Conservation (phyloP, 768 basidiomycete genomes). For the Kwoniella mangroviensis region DNA sequence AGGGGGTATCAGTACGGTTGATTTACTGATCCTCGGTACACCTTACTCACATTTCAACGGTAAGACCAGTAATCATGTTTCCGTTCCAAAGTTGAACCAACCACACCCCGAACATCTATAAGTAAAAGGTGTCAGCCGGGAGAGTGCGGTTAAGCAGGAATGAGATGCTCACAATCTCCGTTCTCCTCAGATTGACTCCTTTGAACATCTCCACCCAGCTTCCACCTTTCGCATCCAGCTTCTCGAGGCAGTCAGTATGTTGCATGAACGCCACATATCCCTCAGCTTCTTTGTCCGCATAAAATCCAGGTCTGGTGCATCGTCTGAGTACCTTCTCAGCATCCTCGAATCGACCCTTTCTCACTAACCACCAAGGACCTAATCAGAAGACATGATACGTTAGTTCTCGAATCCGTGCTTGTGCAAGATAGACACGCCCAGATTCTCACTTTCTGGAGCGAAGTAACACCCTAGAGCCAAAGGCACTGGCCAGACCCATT, state of each 20-base stretch:
- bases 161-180: slow-evolving; percentile 41
- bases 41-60: slow-evolving; percentile 30
- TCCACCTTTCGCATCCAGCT: slow-evolving; percentile 26
- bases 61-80: slow-evolving; percentile 38
- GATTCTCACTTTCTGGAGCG: slow-evolving; percentile 40
- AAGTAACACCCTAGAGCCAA: slow-evolving; percentile 51
- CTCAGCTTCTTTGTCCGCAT: slow-evolving; percentile 30
- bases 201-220: slow-evolving; percentile 40
- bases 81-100: slow-evolving; percentile 35
- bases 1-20: too few species aligned
- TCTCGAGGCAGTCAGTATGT: slow-evolving; percentile 48
- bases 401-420: background rate
- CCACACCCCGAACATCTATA: slow-evolving; percentile 35
- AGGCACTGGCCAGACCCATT: slow-evolving; percentile 58
- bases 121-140: too few species aligned
- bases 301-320: slow-evolving; percentile 35
- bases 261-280: slow-evolving; percentile 41
- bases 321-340: slow-evolving; percentile 47
- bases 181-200: slow-evolving; percentile 42
- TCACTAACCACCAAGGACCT: slow-evolving; percentile 36
- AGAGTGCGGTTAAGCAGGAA: too few species aligned
- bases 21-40: too few species aligned
- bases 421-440: background rate
- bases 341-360: slow-evolving; percentile 51
- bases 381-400: background rate